phyloP scores from a whole-genome alignment of 1,139 yeast genomes.

The Yamadazyma songkhlaensis region DNA sequence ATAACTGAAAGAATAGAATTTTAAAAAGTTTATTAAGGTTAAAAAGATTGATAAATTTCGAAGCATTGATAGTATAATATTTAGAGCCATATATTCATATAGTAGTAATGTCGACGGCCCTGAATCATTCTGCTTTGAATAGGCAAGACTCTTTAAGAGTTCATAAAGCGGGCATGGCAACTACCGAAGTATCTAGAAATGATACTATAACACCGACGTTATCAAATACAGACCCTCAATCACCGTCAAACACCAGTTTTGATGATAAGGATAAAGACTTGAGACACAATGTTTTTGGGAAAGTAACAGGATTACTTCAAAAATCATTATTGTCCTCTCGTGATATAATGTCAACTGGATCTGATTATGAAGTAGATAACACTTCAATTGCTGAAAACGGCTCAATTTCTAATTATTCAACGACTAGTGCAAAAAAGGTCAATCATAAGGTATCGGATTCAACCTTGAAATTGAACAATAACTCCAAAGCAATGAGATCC shows the following conservation, averaged over 20 bases:
- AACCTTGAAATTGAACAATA: conserved; percentile 8
- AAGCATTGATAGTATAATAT: too few relatives aligned
- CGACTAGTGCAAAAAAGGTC: conserved; percentile 1
- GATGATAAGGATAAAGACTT: conserved; percentile 13
- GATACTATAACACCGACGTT: conserved; percentile 13
- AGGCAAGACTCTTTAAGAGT: conserved; percentile 13
- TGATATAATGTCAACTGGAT: conserved; percentile 11
- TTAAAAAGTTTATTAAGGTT: too few relatives aligned
- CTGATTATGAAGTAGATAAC: conserved; percentile 7
- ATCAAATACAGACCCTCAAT: conserved; percentile 4
- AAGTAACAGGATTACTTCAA: conserved; percentile 32
- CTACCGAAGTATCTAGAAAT: conserved; percentile 14
- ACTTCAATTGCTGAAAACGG: background rate
- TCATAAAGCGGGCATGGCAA: conserved; percentile 9
- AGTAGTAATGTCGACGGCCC: background rate
- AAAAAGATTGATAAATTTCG: too few relatives aligned
- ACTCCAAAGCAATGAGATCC: background rate
- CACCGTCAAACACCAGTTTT: conserved; percentile 2
- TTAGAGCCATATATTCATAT: too few relatives aligned
- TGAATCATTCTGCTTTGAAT: conserved; percentile 3
- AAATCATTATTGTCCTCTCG: conserved; percentile 17
- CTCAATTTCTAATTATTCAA: background rate
- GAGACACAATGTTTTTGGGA: conserved; percentile 28
- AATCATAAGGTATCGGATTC: conserved; percentile 11
- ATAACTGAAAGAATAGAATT: too few relatives aligned